Evolutionary conservation across 2,329 filamentous ascomycete species (phyloP).

Genomic region (Neonectria coccinea): DNA sequence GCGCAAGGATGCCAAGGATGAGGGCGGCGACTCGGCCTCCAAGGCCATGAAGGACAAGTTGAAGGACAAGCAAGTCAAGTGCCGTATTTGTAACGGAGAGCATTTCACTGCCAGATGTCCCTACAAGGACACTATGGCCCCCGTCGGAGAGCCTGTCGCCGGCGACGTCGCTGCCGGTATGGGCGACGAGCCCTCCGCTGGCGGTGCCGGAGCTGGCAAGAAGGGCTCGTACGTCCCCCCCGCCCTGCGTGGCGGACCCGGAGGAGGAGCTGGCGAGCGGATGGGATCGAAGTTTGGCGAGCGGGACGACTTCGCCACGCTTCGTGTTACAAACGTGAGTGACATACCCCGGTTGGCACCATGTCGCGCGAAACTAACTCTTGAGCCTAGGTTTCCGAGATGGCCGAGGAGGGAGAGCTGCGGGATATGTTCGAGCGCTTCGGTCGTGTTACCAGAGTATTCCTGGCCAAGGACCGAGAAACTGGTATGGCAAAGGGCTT

Average conservation of each 20-base stretch:
- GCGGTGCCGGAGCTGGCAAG: conserved; percentile 69
- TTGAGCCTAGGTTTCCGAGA: conserved; percentile 81
- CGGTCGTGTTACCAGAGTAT: conserved; percentile 95
- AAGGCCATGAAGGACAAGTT: conserved; percentile 83
- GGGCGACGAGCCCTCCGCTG: conserved; percentile 61
- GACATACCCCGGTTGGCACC: neutral
- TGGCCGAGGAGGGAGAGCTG: conserved; percentile 95
- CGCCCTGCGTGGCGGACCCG: conserved; percentile 80
- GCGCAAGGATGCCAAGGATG: conserved; percentile 88
- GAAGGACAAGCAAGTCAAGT: conserved; percentile 99
- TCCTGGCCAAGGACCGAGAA: conserved; percentile 97
- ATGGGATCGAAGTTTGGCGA: conserved; percentile 92
- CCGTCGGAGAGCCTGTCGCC: conserved; percentile 71
- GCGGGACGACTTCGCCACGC: conserved; percentile 93
- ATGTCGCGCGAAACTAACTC: conserved; percentile 44
- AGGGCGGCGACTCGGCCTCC: conserved; percentile 79
- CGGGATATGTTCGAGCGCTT: conserved; percentile 98
- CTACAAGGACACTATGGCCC: conserved; percentile 99
- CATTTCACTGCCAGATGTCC: conserved; percentile 99
- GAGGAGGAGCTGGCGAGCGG: conserved; percentile 76
- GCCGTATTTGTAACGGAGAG: conserved; percentile 97
- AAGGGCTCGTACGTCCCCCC: conserved; percentile 93
- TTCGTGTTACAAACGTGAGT: conserved; percentile 97
- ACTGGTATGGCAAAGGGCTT: conserved; percentile 98
- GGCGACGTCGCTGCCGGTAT: conserved; percentile 68